Evolutionary conservation across 177 flowering plant genomes (phyloP).

Genomic region (Vitis hybrid): DNA sequence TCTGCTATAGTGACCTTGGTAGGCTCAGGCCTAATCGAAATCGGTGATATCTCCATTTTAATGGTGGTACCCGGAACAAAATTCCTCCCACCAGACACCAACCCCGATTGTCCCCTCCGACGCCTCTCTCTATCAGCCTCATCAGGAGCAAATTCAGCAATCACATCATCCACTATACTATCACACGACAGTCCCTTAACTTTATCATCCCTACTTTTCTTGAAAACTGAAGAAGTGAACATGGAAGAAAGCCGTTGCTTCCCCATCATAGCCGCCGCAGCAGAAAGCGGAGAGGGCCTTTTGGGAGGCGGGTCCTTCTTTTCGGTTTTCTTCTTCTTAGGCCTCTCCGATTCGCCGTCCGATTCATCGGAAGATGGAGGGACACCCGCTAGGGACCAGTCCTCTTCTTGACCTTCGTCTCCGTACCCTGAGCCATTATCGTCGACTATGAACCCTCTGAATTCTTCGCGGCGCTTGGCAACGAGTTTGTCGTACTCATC

Average conservation of each 20-base stretch:
- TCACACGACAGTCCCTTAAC: conserved; percentile 44
- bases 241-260: conserved; percentile 74
- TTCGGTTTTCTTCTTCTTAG: conserved; percentile 48
- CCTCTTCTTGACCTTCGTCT: conserved; percentile 90
- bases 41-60: conserved; percentile 25
- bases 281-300: conserved; percentile 45
- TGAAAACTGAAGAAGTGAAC: conserved; percentile 77
- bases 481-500: conserved; percentile 74
- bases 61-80: conserved; percentile 8
- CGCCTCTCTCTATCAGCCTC: conserved; percentile 78
- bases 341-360: conserved; percentile 39
- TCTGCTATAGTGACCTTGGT: conserved; percentile 2
- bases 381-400: conserved; percentile 64
- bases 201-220: conserved; percentile 54
- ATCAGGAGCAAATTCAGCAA: conserved; percentile 90
- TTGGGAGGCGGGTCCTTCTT: conserved; percentile 44
- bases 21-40: conserved; percentile 14
- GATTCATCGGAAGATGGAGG: conserved; percentile 67
- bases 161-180: conserved; percentile 82
- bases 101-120: conserved; percentile 39
- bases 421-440: conserved; percentile 82
- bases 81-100: conserved; percentile 1
- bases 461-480: conserved; percentile 71
- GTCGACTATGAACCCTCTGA: conserved; percentile 69
- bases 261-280: conserved; percentile 91